Evolutionary conservation across 176 grass and related monocot genomes (phyloP).

Genomic region (Oryza punctata): DNA sequence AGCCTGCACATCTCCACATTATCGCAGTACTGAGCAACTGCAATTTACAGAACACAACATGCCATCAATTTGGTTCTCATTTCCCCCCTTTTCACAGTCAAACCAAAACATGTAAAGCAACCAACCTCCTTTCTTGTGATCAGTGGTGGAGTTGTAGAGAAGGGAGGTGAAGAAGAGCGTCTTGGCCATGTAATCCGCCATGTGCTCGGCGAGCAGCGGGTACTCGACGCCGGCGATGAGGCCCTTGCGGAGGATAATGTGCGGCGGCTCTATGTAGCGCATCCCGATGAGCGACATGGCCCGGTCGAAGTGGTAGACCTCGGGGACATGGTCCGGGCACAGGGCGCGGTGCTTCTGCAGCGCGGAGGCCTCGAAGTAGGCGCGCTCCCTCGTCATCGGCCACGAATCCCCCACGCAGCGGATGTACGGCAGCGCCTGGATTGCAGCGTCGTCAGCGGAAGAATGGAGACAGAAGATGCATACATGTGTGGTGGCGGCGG

Average conservation of each 20-base stretch:
- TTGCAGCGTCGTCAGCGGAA: not conserved
- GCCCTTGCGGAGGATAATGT: conserved; percentile 96
- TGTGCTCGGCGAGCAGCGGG: conserved; percentile 79
- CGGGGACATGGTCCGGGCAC: conserved; percentile 78
- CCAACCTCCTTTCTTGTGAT: conserved; percentile 78
- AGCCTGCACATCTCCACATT: conserved; percentile 92
- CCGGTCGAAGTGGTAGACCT: conserved; percentile 93
- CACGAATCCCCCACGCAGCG: conserved; percentile 78
- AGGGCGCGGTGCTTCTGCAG: conserved; percentile 64
- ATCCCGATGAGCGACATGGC: conserved; percentile 87
- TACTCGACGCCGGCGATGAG: conserved; percentile 85
- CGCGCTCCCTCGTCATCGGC: conserved; percentile 89
- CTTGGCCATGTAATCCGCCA: conserved; percentile 79
- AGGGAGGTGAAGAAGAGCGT: conserved; percentile 92
- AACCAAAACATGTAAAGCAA: not conserved
- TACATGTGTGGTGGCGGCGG: not conserved
- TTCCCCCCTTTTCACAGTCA: not conserved
- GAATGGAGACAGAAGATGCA: not conserved
- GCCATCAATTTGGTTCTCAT: not conserved
- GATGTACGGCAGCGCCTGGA: conserved; percentile 84
- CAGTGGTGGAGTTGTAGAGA: conserved; percentile 65
- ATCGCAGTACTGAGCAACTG: conserved; percentile 86
- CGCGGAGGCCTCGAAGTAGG: conserved; percentile 80
- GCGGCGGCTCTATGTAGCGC: conserved; percentile 82
- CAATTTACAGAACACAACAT: not conserved